Base-by-base conservation (phyloP, 1,284 basidiomycete species). In the Ustilago sp. region DNA sequence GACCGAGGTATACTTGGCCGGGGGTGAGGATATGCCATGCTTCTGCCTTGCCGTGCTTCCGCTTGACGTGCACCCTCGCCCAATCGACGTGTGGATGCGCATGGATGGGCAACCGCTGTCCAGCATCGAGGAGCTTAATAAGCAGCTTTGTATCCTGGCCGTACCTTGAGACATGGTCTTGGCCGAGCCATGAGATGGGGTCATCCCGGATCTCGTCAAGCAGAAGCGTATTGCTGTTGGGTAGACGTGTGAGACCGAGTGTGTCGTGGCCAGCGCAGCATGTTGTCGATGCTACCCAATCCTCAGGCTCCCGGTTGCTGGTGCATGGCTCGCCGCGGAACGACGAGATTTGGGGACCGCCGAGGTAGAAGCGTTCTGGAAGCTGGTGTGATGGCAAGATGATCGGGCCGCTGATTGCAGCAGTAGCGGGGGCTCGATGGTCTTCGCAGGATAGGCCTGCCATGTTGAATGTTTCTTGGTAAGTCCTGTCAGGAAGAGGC, bases 241-340 rank as follows among this genome's bases (percentile, higher is more conserved):
- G 47, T 3, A 72, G 64, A 17, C 63, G 64, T 1, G 70, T 67
- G 13, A 72, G 70, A 2, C 70, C 70, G 23, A 72, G 57, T 12
- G 70, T 63, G 54, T 72, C 70, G 60, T 67, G 60, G 0, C 70
- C 70, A 9, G 70, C 70, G 39, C 70, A 67, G 61, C 70, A 72
- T 3, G 70, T 72, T 4, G 70, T 72, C 8, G 70, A 72, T 0
- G 70, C 70, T 9, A 72, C 70, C 70, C 70, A 72, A 41, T 72
- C 70, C 39, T 72, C 70, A 5, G 70, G 70, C 57, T 72, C 64
- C 15, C 70, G 52, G 23, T 63, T 54, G 47, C 43, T 59, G 9
- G 19, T 39, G 17, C 38, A 63, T 15, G 63, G 45, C 32, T 73
- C 70, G 3, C 61, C 60, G 23, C 64, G 70, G 52, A 73, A 73